phyloP scores from a whole-genome alignment of 257 asterid genomes.

The Solanum pennellii region DNA sequence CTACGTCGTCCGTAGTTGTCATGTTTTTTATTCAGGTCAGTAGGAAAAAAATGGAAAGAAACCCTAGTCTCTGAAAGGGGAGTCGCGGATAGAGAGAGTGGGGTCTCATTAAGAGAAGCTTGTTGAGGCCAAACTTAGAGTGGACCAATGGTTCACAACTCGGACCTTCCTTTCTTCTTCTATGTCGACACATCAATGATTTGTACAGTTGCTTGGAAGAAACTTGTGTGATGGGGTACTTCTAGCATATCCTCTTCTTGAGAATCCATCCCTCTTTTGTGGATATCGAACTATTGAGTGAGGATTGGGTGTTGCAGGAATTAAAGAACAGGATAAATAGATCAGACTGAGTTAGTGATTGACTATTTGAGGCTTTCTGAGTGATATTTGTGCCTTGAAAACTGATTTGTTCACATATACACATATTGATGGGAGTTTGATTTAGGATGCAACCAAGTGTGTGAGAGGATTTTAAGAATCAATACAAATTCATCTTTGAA shows the following conservation, averaged over 20 bases:
- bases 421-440: conserved; percentile 87
- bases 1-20: too few species aligned
- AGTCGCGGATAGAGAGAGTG: conserved; percentile 67
- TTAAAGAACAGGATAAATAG: conserved; percentile 36
- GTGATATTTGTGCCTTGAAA: conserved; percentile 93
- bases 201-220: conserved; percentile 53
- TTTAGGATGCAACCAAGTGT: conserved; percentile 59
- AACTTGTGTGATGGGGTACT: conserved; percentile 79
- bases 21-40: too few species aligned
- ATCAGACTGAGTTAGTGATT: conserved; percentile 58
- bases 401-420: conserved; percentile 85
- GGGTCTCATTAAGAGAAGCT: conserved; percentile 81
- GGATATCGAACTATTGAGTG: conserved; percentile 72
- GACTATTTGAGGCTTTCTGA: conserved; percentile 71
- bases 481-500: conserved; percentile 58
- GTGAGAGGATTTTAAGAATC: conserved; percentile 62
- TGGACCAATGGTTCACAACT: conserved; percentile 95
- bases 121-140: conserved; percentile 64
- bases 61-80: conserved; percentile 24
- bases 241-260: conserved; percentile 85
- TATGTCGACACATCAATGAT: conserved; percentile 76
- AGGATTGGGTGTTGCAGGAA: conserved; percentile 27
- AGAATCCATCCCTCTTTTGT: conserved; percentile 88
- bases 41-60: too few species aligned
- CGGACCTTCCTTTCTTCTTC: conserved; percentile 87